A percentile compares a stretch with the other conserved stretches of the same genome.
phyloP scores from a whole-genome alignment of 257 asterid genomes.

The Forsythia viridissima region DNA sequence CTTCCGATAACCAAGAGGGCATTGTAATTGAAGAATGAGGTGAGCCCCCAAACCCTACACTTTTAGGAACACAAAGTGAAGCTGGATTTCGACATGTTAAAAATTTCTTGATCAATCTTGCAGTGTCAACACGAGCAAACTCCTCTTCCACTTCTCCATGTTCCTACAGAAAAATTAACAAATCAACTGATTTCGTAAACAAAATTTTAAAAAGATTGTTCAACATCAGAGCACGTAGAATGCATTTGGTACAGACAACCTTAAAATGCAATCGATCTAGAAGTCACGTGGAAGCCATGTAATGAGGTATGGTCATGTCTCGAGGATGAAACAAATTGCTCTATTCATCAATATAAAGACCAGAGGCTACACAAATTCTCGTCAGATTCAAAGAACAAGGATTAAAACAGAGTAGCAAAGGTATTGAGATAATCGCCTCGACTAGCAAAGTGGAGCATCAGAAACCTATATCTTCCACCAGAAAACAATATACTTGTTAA shows the following conservation, averaged over 20 bases:
- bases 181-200: neutral
- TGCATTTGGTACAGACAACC: neutral
- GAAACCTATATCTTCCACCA: too few species aligned
- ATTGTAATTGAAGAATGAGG: slow-evolving; percentile 48
- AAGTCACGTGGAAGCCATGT: neutral
- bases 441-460: neutral
- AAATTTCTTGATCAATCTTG: slow-evolving; percentile 56
- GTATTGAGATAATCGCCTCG: neutral
- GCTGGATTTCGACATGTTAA: slow-evolving; percentile 50
- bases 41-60: slow-evolving; percentile 68
- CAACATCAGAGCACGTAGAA: neutral
- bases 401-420: neutral
- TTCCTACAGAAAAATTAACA: slow-evolving; percentile 37
- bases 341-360: neutral
- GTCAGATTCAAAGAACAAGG: neutral
- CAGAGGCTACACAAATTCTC: neutral
- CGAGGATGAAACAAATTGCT: neutral
- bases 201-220: neutral
- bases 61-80: slow-evolving; percentile 59
- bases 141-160: slow-evolving; percentile 87
- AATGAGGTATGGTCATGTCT: neutral
- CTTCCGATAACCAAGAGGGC: slow-evolving; percentile 91
- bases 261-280: neutral
- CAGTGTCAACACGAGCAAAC: slow-evolving; percentile 62
- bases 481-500: neutral